These are phyloP conservation scores for Salix purpurea DNA, from an alignment of 345 rosid genomes.

Conservation along the genomic window DNA sequence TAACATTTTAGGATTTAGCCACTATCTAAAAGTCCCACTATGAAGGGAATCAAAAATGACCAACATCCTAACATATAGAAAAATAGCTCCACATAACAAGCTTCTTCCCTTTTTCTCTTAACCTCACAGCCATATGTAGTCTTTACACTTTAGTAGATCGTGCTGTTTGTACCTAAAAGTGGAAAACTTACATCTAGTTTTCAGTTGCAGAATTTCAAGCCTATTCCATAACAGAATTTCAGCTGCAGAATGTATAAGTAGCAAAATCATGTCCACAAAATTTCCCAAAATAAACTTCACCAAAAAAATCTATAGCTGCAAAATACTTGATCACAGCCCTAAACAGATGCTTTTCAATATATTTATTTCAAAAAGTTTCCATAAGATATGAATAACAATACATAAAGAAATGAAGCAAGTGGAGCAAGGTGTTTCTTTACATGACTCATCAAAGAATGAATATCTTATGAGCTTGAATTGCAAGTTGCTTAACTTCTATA, in stretches of 20 bases:
- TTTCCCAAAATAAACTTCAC: neutral
- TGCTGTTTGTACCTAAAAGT: neutral
- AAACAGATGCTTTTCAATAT: neutral
- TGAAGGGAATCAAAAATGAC: neutral
- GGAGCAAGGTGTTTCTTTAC: neutral
- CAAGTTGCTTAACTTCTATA: neutral
- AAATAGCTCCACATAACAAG: neutral
- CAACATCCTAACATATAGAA: neutral
- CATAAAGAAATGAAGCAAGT: neutral
- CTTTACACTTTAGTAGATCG: constrained; percentile 4
- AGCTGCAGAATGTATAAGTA: neutral
- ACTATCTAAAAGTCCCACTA: neutral
- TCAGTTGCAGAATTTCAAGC: neutral
- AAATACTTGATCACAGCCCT: neutral
- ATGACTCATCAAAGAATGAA: neutral
- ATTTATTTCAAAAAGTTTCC: neutral
- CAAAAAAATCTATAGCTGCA: neutral
- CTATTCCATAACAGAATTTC: neutral
- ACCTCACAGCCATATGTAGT: neutral
- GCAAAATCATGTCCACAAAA: neutral
- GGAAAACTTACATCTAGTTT: neutral
- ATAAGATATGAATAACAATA: neutral
- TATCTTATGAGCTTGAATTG: neutral
- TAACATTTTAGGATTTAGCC: neutral
- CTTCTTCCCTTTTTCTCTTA: neutral